Percentiles rank a stretch among this genome's conserved stretches.
Conservation (phyloP, 768 basidiomycete species). For the Leccinum fibrillosum region DNA sequence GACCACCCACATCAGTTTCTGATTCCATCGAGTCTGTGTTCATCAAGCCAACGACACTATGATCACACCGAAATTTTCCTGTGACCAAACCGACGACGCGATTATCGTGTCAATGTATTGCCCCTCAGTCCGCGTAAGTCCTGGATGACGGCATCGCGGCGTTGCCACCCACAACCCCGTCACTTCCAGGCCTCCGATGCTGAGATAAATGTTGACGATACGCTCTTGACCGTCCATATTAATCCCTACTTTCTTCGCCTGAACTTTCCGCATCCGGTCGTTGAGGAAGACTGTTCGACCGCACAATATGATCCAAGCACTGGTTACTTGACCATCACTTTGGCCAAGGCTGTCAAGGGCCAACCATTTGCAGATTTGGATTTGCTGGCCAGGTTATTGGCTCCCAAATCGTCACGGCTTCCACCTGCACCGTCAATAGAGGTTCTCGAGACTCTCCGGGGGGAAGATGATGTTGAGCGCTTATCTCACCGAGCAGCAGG, state of each 20-base stretch:
- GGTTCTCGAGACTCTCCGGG: slow-evolving; percentile 39
- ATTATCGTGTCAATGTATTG: slow-evolving; percentile 63
- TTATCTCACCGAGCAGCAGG: slow-evolving; percentile 41
- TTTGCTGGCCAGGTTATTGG: slow-evolving; percentile 71
- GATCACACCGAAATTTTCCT: slow-evolving; percentile 77
- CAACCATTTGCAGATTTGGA: slow-evolving; percentile 77
- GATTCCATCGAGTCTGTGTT: not conserved
- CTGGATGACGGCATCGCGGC: not conserved
- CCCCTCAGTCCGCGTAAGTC: slow-evolving; percentile 65
- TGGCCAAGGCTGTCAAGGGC: slow-evolving; percentile 66
- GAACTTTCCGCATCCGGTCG: slow-evolving; percentile 62
- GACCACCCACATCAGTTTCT: not conserved
- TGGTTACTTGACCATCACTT: slow-evolving; percentile 72
- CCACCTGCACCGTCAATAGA: slow-evolving; percentile 49
- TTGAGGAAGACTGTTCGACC: slow-evolving; percentile 63
- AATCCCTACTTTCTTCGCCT: slow-evolving; percentile 85
- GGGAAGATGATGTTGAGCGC: slow-evolving; percentile 34
- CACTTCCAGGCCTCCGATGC: slow-evolving; percentile 66
- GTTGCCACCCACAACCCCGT: slow-evolving; percentile 12
- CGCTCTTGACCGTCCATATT: slow-evolving; percentile 68
- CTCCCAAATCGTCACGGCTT: slow-evolving; percentile 50
- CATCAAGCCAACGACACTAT: slow-evolving; percentile 34
- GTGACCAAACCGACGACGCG: slow-evolving; percentile 56
- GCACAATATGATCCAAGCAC: slow-evolving; percentile 73
- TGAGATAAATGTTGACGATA: slow-evolving; percentile 73